A percentile compares a stretch with the other conserved stretches of the same genome.
Evolutionary conservation across 2,329 filamentous ascomycete genomes (phyloP).

Genomic region (Sporothrix globosa): DNA sequence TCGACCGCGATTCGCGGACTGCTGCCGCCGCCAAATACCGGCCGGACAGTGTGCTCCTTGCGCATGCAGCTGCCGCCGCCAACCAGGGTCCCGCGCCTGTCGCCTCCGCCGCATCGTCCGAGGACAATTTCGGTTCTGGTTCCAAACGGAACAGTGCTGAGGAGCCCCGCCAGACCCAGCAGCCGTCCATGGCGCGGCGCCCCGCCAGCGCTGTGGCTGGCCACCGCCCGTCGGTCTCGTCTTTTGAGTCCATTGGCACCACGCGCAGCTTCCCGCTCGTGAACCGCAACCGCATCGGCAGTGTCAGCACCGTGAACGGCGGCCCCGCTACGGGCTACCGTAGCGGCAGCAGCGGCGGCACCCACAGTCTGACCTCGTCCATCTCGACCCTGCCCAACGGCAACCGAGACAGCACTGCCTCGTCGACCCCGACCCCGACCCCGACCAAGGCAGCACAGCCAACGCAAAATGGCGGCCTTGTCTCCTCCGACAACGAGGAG

Average conservation of each 20-base stretch:
- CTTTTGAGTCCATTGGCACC: constrained; percentile 61
- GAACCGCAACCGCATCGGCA: constrained; percentile 35
- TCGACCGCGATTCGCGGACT: constrained; percentile 8
- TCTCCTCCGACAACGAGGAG: constrained; percentile 49
- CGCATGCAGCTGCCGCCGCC: neutral
- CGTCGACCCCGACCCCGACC: neutral
- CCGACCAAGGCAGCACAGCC: neutral
- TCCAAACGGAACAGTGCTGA: constrained; percentile 34
- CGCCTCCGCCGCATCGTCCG: neutral
- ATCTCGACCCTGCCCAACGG: constrained; percentile 17
- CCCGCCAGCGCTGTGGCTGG: constrained; percentile 48
- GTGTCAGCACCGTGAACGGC: constrained; percentile 14
- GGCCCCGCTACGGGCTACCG: constrained; percentile 40
- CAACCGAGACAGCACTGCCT: neutral
- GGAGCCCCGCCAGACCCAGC: constrained; percentile 34
- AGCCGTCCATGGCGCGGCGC: constrained; percentile 41
- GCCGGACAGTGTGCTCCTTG: constrained; percentile 15
- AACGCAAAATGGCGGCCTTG: neutral
- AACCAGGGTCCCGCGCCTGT: neutral
- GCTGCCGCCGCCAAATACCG: constrained; percentile 13
- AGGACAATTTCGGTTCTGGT: neutral
- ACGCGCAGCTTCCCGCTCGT: constrained; percentile 66
- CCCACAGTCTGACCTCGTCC: constrained; percentile 25
- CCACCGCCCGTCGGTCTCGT: constrained; percentile 61
- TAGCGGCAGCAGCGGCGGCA: constrained; percentile 20